Conservation (phyloP, 176 grass and related monocot genomes). For the Cymbopogon citratus region DNA sequence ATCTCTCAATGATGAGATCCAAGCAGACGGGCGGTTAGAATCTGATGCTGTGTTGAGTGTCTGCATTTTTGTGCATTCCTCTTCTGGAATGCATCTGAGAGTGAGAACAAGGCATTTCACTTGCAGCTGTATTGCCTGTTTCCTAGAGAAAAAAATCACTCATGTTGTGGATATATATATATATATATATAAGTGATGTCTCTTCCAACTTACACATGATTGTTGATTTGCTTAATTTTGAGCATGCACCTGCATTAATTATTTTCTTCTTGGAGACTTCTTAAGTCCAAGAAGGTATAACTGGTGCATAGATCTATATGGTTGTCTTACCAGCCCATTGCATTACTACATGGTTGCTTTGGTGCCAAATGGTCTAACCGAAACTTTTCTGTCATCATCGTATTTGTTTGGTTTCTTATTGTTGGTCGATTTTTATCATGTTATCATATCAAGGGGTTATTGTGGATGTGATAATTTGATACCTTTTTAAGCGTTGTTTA, state of each 20-base stretch:
- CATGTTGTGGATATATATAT: not conserved
- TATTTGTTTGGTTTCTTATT: not conserved
- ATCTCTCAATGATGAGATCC: slow-evolving; percentile 31
- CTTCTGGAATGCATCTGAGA: slow-evolving; percentile 19
- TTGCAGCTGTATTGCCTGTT: not conserved
- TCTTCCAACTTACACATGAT: not conserved
- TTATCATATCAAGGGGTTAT: not conserved
- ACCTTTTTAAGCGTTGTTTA: not conserved
- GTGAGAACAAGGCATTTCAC: slow-evolving; percentile 5
- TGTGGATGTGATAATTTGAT: not conserved
- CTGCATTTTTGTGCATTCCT: slow-evolving; percentile 25
- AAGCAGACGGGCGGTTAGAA: slow-evolving; percentile 53
- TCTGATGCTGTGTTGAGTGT: slow-evolving; percentile 51
- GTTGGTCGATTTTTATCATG: not conserved
- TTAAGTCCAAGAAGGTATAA: slow-evolving; percentile 16
- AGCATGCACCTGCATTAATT: slow-evolving; percentile 2
- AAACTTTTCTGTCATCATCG: not conserved
- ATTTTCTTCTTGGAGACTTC: slow-evolving; percentile 32
- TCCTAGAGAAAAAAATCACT: not conserved
- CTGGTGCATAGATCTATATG: slow-evolving; percentile 44
- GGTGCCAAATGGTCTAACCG: slow-evolving; percentile 58
- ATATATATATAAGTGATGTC: not conserved
- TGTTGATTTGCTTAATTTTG: not conserved
- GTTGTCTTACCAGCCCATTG: slow-evolving; percentile 68
- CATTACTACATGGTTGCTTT: slow-evolving; percentile 31